Evolutionary conservation across 352 stramenopile species (phyloP), one percentile per base, ranked within the genome.

Genomic region (Phytophthora cryptogea): DNA sequence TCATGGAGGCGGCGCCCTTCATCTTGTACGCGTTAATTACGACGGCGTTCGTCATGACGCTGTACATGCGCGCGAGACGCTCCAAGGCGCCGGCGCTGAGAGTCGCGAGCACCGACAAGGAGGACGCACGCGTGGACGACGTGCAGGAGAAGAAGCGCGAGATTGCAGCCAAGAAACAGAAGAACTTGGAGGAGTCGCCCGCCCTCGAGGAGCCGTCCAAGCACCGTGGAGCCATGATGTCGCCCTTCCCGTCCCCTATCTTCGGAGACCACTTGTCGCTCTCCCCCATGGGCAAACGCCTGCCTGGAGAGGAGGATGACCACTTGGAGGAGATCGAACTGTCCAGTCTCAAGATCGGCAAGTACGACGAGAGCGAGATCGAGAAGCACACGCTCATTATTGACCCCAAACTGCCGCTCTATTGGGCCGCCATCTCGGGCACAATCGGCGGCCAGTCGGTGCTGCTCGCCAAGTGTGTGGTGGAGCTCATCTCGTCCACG

Each of bases 321-420:
- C 68, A 77, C 13, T 26, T 86, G 45, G 76, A 89, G 39, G 78
- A 84, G n/a, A 78, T 86, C 14, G 74, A 80, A 9, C 45, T 73
- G n/a, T 78, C 74, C 5, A 72, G 68, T 13, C 67, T 76, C 50
- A 85, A 86, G 52, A 70, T 83, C 35, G 74, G 83, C 59, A 79
- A 86, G 36, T 75, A 74, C n/a, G 56, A 77, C 55, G 78, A 89
- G 30, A 78, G 74, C 32, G 80, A 88, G 35, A 80, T 94, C 39
- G 83, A 91, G 67, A 94, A 94, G 66, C 78, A 93, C 50, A 91
- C 83, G 51, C 72, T 93, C 11, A 86, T 93, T 36, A 94, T 93
- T 47, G 84, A 94, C 58, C 85, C 86, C 8, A 91, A 94, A 59
- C 63, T 94, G 50, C 87, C 87, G 52, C 70, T 94, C 1, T 96